Evolutionary conservation across 257 asterid genomes (phyloP), one percentile per base, ranked within the genome.

Genomic region (Craterostigma plantagineum): DNA sequence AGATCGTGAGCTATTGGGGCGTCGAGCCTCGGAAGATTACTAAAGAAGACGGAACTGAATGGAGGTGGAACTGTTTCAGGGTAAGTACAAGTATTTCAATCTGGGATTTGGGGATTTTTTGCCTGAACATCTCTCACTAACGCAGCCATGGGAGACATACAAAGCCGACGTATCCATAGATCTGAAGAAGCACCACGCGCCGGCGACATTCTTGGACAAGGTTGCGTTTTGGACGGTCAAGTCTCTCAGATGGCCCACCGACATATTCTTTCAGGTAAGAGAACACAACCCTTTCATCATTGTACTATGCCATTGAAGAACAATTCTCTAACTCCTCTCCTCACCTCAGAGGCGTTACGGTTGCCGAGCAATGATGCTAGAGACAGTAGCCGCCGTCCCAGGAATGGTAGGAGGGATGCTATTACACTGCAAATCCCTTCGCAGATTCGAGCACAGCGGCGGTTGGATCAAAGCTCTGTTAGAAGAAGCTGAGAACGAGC

Each of bases 331-430:
- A 16, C 4, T 4, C 7, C 1, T 7, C 3, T 38, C 4, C 23
- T 8, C 1, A 14, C 37, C 17, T 10, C 72, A 76, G 91, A 73
- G 73, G 56, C 68, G 83, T 10, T 74, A 77, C 69, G 63, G 65
- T 61, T 77, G 91, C 62, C 91, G 65, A 45, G 91, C 91, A 8
- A 77, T 77, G 80, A 57, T 77, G 34, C 71, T 77, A 7, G 91
- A 77, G 65, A 77, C 91, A 0, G 91, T 77, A 38, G 91, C 91
- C 23, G 91, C 80, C 9, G 91, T 77, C 14, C 91, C 91, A 0
- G 91, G 91, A 17, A 73, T 77, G 91, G 83, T 77, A 0, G 83
- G 83, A 18, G 80, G 91, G 0, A 77, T 77, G 91, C 65, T 77
- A 0, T 62, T 77, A 39, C 91, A 77, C 67, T 48, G 53, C 56